phyloP scores from a whole-genome alignment of 495 filamentous ascomycete genomes.

The Neurospora sp. region DNA sequence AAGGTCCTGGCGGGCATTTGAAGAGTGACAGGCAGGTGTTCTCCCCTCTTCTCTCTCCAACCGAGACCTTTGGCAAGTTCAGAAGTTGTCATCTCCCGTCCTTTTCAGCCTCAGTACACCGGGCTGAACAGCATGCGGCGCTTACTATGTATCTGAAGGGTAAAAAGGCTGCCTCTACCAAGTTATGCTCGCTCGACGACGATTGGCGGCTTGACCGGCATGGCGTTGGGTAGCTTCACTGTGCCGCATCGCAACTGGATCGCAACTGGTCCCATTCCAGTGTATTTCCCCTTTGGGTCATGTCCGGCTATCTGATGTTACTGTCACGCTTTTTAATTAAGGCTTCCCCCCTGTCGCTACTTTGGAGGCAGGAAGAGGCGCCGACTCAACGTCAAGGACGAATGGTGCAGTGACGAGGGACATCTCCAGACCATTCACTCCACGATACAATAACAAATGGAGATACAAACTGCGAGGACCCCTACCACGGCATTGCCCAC shows the following conservation, averaged over 20 bases:
- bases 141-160: neutral
- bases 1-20: neutral
- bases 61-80: neutral
- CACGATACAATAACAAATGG: neutral
- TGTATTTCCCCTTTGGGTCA: neutral
- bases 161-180: neutral
- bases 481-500: neutral
- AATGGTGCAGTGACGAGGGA: neutral
- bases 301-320: neutral
- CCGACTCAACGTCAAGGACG: neutral
- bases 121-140: neutral
- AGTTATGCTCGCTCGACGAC: neutral
- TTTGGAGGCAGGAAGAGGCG: neutral
- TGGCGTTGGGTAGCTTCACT: neutral
- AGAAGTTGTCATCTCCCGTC: neutral
- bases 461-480: neutral
- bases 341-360: neutral
- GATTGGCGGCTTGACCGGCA: neutral
- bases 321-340: neutral
- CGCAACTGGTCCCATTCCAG: neutral
- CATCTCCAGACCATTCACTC: neutral
- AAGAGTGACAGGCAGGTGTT: neutral
- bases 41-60: neutral
- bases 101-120: neutral
- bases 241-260: neutral